phyloP scores from a whole-genome alignment of 1,139 yeast species.

The Hyphopichia khmerensis region DNA sequence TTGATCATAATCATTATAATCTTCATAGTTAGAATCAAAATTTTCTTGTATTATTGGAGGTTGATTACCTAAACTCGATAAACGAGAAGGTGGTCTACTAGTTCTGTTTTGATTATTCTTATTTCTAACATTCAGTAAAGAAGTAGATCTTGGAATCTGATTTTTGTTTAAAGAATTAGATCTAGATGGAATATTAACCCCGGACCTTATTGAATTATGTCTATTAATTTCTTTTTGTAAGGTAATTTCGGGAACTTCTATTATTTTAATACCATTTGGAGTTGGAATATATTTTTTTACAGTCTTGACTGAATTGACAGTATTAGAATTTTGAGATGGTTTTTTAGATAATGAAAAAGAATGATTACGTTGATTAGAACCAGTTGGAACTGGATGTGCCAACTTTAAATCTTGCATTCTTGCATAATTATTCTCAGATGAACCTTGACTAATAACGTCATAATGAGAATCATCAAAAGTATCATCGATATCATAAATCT shows the following conservation, averaged over 20 bases:
- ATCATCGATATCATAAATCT: constrained; percentile 27
- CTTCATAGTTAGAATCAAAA: constrained; percentile 13
- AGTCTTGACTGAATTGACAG: constrained; percentile 27
- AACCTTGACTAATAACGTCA: constrained; percentile 20
- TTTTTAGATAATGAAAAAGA: not conserved
- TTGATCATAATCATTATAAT: constrained; percentile 10
- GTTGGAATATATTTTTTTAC: constrained; percentile 50
- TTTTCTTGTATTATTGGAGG: constrained; percentile 8
- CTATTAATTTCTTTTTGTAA: constrained; percentile 41
- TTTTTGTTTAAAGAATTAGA: constrained; percentile 10
- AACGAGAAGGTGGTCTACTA: constrained; percentile 6
- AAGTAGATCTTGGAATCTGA: constrained; percentile 18
- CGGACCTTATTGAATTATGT: constrained; percentile 40
- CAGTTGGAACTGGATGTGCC: constrained; percentile 8
- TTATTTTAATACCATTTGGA: constrained; percentile 46
- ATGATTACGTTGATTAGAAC: not conserved
- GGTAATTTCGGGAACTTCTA: constrained; percentile 45
- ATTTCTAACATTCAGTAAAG: constrained; percentile 9
- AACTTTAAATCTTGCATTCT: constrained; percentile 26
- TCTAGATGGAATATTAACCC: constrained; percentile 18
- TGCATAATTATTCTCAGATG: constrained; percentile 26
- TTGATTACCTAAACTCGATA: constrained; percentile 6
- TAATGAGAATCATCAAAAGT: constrained; percentile 28
- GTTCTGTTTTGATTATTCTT: constrained; percentile 7
- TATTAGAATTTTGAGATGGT: not conserved